Conservation (phyloP, 768 basidiomycete species). For the Lentinula aciculospora region DNA sequence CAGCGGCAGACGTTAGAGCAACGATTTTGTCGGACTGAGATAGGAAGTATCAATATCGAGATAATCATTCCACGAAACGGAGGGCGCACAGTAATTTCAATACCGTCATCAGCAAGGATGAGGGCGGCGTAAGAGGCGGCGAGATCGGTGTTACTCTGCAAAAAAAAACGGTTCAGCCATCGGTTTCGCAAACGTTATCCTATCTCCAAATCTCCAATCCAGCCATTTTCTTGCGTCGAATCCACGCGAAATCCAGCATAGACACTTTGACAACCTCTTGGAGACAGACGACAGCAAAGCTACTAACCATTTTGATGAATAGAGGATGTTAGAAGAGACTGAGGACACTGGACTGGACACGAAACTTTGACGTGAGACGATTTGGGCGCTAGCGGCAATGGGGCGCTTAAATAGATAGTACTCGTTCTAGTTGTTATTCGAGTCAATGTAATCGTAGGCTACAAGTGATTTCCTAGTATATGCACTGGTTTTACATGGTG, state of each 20-base stretch:
- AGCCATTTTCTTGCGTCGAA: not conserved
- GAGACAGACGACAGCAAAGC: not conserved
- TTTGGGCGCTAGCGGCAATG: not conserved
- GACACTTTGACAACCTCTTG: not conserved
- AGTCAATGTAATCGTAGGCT: not conserved
- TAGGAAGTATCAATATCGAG: conserved; percentile 4
- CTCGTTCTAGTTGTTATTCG: too few species aligned
- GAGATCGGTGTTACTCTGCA: conserved; percentile 61
- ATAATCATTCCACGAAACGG: not conserved
- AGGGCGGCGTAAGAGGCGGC: conserved; percentile 95
- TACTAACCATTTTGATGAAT: conserved; percentile 1
- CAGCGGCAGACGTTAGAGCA: conserved; percentile 79
- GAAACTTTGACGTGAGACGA: not conserved
- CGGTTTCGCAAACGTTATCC: not conserved
- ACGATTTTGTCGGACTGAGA: conserved; percentile 85
- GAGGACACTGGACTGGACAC: not conserved
- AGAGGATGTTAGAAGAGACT: not conserved
- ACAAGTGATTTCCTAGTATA: not conserved
- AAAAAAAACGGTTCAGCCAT: conserved; percentile 7
- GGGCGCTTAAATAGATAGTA: not conserved
- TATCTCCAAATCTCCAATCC: not conserved
- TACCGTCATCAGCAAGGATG: conserved; percentile 94
- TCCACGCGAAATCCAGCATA: not conserved
- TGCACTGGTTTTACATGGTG: not conserved
- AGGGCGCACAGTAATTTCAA: conserved; percentile 90